A percentile compares a stretch with the other conserved stretches of the same genome.
Evolutionary conservation across 306 rosid species (phyloP).

Genomic region (Sophora flavescens): DNA sequence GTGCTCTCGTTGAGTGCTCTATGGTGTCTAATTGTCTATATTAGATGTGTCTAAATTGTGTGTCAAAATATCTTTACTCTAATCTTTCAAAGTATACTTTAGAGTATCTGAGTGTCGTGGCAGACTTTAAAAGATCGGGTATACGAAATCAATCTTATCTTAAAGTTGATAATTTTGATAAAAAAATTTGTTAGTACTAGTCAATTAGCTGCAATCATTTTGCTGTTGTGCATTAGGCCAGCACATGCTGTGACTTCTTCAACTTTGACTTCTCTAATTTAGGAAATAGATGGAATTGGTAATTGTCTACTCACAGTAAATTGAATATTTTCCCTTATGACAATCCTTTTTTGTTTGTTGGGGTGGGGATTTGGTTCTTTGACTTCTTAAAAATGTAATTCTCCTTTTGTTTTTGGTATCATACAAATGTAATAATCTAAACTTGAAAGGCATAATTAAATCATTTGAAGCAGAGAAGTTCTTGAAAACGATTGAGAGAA

Average conservation of each 20-base stretch:
- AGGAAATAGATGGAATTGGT: conserved; percentile 26
- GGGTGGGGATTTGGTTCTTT: no score
- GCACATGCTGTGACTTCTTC: conserved; percentile 21
- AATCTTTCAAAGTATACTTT: no score
- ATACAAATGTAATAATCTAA: conserved; percentile 19
- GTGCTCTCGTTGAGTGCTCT: no score
- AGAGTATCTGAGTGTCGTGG: no score
- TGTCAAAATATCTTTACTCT: no score
- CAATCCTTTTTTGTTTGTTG: neutral
- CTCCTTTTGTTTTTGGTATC: neutral
- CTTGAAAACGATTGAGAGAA: conserved; percentile 34
- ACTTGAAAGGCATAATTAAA: neutral
- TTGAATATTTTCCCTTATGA: conserved; percentile 8
- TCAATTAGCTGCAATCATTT: no score
- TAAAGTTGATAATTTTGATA: no score
- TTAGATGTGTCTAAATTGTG: no score
- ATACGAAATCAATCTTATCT: no score
- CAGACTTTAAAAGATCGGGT: no score
- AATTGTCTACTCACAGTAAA: conserved; percentile 30
- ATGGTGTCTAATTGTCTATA: no score
- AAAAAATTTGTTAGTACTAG: no score
- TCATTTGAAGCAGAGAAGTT: conserved; percentile 15
- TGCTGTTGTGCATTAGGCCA: neutral
- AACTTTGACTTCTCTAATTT: conserved; percentile 12
- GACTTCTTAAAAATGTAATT: conserved; percentile 28